These are phyloP conservation scores for Phaeoacremonium minimum DNA, from an alignment of 2,329 filamentous ascomycete species.

Conservation along the genomic window DNA sequence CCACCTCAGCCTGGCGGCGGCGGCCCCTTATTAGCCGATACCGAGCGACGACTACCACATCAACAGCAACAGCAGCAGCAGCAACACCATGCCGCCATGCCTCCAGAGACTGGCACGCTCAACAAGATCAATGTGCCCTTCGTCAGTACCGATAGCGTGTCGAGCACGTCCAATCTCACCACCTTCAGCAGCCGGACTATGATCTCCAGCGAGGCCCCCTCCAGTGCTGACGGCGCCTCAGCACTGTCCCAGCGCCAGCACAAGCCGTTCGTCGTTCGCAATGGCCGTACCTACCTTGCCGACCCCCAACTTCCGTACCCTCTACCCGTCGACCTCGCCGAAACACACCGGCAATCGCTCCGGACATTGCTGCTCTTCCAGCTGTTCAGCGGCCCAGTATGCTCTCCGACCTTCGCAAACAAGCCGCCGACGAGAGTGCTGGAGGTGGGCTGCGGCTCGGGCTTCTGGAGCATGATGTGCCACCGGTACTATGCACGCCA, in stretches of 20 bases:
- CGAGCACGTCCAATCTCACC: slow-evolving; percentile 38
- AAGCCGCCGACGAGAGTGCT: slow-evolving; percentile 73
- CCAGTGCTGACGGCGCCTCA: slow-evolving; percentile 34
- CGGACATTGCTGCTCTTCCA: slow-evolving; percentile 77
- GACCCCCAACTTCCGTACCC: slow-evolving; percentile 72
- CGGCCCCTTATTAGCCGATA: neutral
- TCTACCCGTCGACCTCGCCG: slow-evolving; percentile 81
- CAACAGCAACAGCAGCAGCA: slow-evolving; percentile 5
- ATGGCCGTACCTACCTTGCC: slow-evolving; percentile 79
- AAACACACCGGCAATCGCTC: slow-evolving; percentile 83
- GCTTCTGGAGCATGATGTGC: slow-evolving; percentile 86
- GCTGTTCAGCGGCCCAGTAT: slow-evolving; percentile 76
- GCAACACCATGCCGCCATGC: slow-evolving; percentile 8
- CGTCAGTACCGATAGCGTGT: slow-evolving; percentile 39
- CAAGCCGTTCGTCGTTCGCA: slow-evolving; percentile 63
- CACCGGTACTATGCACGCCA: slow-evolving; percentile 71
- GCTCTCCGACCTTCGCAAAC: slow-evolving; percentile 61
- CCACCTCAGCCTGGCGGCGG: neutral
- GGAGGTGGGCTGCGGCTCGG: slow-evolving; percentile 83
- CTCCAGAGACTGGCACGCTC: neutral
- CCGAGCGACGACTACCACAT: neutral
- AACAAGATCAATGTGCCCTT: slow-evolving; percentile 25
- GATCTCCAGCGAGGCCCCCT: slow-evolving; percentile 42
- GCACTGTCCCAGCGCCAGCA: slow-evolving; percentile 22
- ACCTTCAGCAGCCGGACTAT: slow-evolving; percentile 39